Evolutionary conservation across 1,284 basidiomycete genomes (phyloP).

Genomic region (Rhizoctonia solani): DNA sequence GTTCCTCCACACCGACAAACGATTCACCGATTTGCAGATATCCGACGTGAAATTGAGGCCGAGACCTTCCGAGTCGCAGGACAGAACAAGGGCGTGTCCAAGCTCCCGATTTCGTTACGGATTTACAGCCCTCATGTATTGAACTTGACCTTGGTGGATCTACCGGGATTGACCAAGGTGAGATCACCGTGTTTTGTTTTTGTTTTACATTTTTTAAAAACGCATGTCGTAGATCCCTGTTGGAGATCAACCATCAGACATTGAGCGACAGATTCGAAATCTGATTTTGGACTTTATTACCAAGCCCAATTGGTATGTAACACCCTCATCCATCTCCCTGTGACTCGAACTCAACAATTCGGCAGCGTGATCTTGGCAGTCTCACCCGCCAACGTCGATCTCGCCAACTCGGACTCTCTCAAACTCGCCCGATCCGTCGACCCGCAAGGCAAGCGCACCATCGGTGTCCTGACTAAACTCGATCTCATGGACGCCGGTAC

Average conservation of each 20-base stretch:
- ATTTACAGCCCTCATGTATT: constrained; percentile 96
- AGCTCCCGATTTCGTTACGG: constrained; percentile 90
- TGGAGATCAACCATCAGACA: constrained; percentile 90
- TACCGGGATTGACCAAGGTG: constrained; percentile 96
- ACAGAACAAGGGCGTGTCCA: constrained; percentile 98
- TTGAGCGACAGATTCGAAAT: constrained; percentile 94
- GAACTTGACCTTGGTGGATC: constrained; percentile 93
- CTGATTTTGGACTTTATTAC: constrained; percentile 94
- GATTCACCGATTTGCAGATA: constrained; percentile 95
- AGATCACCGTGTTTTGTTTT: constrained; percentile 17
- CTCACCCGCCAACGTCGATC: constrained; percentile 95
- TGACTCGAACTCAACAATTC: constrained; percentile 25
- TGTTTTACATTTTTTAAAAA: constrained; percentile 45
- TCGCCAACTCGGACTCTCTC: constrained; percentile 97
- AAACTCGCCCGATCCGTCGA: constrained; percentile 96
- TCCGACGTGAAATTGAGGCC: constrained; percentile 95
- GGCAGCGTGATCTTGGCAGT: constrained; percentile 92
- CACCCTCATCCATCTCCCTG: constrained; percentile 13
- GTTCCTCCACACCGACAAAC: constrained; percentile 94
- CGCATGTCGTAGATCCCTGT: constrained; percentile 40
- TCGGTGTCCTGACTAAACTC: constrained; percentile 95
- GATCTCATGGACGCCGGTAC: constrained; percentile 99
- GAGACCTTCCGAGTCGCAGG: constrained; percentile 98
- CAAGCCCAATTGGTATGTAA: constrained; percentile 87
- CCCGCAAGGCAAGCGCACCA: constrained; percentile 92